These are phyloP conservation scores for Pythium rishiriense DNA, from an alignment of 352 stramenopile species.

Conservation along the genomic window DNA sequence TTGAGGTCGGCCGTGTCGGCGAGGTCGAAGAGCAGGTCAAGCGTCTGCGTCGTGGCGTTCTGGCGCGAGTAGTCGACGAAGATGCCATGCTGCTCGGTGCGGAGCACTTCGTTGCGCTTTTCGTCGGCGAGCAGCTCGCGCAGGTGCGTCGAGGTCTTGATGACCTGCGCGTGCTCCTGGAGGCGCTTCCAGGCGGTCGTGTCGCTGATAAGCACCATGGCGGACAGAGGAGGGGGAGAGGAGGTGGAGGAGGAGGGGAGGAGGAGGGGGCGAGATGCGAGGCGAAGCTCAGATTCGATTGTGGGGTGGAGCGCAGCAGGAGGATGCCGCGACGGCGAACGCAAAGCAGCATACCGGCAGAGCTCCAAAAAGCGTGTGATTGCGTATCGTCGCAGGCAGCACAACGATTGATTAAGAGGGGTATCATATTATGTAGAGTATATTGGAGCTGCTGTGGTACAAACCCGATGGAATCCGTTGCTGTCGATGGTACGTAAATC, in stretches of 20 bases:
- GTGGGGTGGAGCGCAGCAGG: not conserved
- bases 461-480: not conserved
- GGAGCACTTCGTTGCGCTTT: conserved; percentile 87
- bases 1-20: conserved; percentile 87
- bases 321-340: not conserved
- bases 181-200: conserved; percentile 74
- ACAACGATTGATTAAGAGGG: not conserved
- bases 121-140: conserved; percentile 89
- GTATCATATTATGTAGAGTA: not conserved
- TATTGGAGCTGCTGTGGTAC: not conserved
- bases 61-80: conserved; percentile 95
- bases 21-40: conserved; percentile 92
- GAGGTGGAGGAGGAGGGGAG: conserved; percentile 19
- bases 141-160: conserved; percentile 88
- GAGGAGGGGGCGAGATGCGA: conserved; percentile 1
- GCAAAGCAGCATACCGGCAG: not conserved
- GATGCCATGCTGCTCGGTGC: conserved; percentile 91
- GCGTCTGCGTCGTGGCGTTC: conserved; percentile 86
- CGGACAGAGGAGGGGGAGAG: not conserved
- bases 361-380: not conserved
- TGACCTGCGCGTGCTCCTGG: conserved; percentile 66
- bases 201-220: conserved; percentile 67
- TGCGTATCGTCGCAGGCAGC: not conserved
- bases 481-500: not conserved
- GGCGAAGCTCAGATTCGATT: conserved; percentile 13